Base-by-base conservation (phyloP, 305 asterid genomes). In the Plantago rigida region DNA sequence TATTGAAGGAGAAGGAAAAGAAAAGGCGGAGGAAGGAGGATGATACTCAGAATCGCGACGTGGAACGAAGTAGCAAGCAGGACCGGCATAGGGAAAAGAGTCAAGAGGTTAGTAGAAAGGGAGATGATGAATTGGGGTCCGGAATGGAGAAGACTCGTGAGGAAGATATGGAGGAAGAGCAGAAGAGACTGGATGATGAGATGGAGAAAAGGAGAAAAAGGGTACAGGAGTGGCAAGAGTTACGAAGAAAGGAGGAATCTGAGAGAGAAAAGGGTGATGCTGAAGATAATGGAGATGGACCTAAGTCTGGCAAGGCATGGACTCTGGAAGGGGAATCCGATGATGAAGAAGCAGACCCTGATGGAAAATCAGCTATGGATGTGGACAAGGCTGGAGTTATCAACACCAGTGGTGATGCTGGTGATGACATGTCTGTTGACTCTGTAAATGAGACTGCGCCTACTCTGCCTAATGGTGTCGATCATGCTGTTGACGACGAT, bases 141-240 rank as follows among this genome's bases (percentile, higher is more conserved):
- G 60, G 64, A 56, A 77, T 77, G 58, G 85, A 78, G 69, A 80
- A 69, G 65, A 75, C 80, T 5, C 73, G 83, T 49, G 99, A 88
- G 65, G 94, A 88, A 53, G 88, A 84, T 74, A 69, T 84, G 47
- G 98, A 84, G 44, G 96, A 88, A 69, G 98, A 92, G 71, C 95
- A 88, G 67, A 77, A 77, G 74, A 83, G 82, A 70, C 72, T 92
- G 79, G 99, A 86, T 14, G 97, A 92, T 19, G 97, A 92, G 75
- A 84, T 84, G 85, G 97, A 86, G 59, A 89, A 89, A 63, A 73
- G 97, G 71, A 84, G 97, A 31, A 85, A 89, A 77, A 82, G 99
- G 75, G 99, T 89, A 64, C 96, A 89, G 75, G 99, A 92, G 77
- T 92, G 97, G 99, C 99, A 92, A 65, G 96, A 86, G 74, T 60